Evolutionary conservation across 495 filamentous ascomycete species (phyloP), one percentile per base, ranked within the genome.

Genomic region (Penicillium dipodomyicola): DNA sequence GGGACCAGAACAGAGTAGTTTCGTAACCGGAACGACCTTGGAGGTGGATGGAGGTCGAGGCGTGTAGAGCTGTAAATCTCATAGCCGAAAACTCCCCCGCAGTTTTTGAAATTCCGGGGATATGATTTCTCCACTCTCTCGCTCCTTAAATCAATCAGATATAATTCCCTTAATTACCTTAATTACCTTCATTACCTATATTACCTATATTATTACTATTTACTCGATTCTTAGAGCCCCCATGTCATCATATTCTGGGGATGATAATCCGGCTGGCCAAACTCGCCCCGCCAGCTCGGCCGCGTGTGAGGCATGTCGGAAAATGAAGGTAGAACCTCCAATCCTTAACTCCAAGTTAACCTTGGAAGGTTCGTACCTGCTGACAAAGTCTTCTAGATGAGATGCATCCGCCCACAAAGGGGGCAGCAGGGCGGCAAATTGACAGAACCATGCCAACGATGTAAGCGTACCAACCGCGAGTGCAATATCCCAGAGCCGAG

Each of bases 401-500:
- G 54, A 58, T 70, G 67, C 25, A 60, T 61, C 19, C 64, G 67
- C 37, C 14, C 47, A 25, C 40, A 46, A 33, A 51, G 30, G 5
- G 30, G 22, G 2, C 19, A 35, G 22, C 22, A 29, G 37, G 42
- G 20, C 5, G 17, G 17, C 14, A 4, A 15, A 4, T 4, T 25
- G 6, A 43, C 54, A 42, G 49, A 57, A 2, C 54, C 65, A 4
- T 70, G 67, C 7, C 58, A 67, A 35, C 58, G 64, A 4, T 70
- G 64, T 33, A 60, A 12, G 47, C 50, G 62, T 11, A 65, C 57
- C n/a, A 55, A 65, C 33, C 62, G 67, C 3, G 22, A 47, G 0
- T 69, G 67, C 35, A 59, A 32, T 5, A 63, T 64, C 17, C 67
- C 67, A 20, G 37, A 55, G 39, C 52, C 62, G 3, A 60, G 62